phyloP scores from a whole-genome alignment of 108 stramenopile species.

The Skeletonema menzelii region DNA sequence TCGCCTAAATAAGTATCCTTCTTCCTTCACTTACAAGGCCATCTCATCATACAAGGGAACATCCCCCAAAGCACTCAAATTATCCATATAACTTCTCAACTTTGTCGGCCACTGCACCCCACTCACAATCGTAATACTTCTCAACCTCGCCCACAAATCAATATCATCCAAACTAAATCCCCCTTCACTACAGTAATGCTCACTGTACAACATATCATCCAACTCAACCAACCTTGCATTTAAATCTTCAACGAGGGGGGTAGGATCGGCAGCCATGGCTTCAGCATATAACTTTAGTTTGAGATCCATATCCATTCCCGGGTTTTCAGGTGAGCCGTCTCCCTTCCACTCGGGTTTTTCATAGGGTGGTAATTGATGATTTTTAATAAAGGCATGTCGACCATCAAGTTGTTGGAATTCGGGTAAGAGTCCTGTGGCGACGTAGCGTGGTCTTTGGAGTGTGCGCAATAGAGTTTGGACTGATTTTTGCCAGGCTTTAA shows the following conservation, averaged over 20 bases:
- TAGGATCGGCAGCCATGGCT: constrained; percentile 80
- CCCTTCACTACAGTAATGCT: constrained; percentile 82
- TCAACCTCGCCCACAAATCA: constrained; percentile 89
- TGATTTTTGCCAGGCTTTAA: constrained; percentile 92
- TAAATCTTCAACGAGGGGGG: constrained; percentile 79
- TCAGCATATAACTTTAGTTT: constrained; percentile 81
- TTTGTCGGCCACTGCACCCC: constrained; percentile 86
- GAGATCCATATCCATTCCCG: constrained; percentile 71
- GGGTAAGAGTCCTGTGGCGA: constrained; percentile 88
- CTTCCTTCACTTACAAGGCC: constrained; percentile 53
- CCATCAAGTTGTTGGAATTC: constrained; percentile 92
- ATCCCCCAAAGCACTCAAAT: constrained; percentile 82
- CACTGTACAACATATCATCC: constrained; percentile 82
- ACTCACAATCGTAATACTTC: constrained; percentile 87
- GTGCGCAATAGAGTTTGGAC: constrained; percentile 78
- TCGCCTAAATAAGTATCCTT: too few species aligned
- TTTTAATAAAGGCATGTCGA: constrained; percentile 89
- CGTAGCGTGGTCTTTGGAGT: constrained; percentile 93
- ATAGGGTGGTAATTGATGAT: constrained; percentile 90
- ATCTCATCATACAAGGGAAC: constrained; percentile 90
- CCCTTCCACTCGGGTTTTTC: constrained; percentile 90
- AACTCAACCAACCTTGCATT: constrained; percentile 83
- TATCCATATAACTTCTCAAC: constrained; percentile 89
- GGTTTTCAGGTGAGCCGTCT: constrained; percentile 52
- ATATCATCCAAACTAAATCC: constrained; percentile 89